phyloP scores from a whole-genome alignment of 345 rosid genomes.

The Kernera saxatilis region DNA sequence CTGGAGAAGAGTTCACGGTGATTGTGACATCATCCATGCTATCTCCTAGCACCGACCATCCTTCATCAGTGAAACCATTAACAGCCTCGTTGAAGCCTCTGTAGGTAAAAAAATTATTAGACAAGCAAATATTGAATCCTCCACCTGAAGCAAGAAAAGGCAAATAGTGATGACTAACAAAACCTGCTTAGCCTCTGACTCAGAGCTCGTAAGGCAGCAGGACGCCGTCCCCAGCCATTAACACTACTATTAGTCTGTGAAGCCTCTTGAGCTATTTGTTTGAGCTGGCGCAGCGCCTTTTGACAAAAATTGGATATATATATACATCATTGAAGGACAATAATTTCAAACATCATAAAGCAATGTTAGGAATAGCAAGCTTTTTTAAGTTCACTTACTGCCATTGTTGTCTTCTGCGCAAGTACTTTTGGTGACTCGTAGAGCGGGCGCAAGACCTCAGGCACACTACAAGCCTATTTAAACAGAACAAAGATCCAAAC shows the following conservation, averaged over 20 bases:
- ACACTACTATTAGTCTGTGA: conserved; percentile 72
- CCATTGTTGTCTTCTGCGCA: conserved; percentile 97
- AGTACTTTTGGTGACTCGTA: conserved; percentile 94
- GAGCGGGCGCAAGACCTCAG: conserved; percentile 93
- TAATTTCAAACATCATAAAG: background rate
- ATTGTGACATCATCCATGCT: conserved; percentile 96
- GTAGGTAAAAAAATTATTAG: conserved; percentile 14
- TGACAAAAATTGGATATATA: background rate
- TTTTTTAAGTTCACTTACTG: conserved; percentile 44
- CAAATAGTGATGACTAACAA: background rate
- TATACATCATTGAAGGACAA: background rate
- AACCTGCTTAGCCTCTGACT: conserved; percentile 98
- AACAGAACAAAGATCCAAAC: conserved; percentile 21
- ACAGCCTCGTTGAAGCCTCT: conserved; percentile 99
- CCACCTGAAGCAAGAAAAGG: background rate
- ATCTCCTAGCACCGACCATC: conserved; percentile 93
- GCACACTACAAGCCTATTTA: conserved; percentile 93
- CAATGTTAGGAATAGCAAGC: background rate
- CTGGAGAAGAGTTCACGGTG: conserved; percentile 90
- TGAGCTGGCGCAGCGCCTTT: conserved; percentile 93
- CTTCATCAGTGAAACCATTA: conserved; percentile 94
- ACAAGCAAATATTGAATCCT: background rate
- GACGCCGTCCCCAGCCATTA: conserved; percentile 90
- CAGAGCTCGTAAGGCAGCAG: conserved; percentile 88
- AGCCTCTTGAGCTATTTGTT: conserved; percentile 91